Evolutionary conservation across 768 basidiomycete species (phyloP).

Genomic region (Neoboletus magnificus): DNA sequence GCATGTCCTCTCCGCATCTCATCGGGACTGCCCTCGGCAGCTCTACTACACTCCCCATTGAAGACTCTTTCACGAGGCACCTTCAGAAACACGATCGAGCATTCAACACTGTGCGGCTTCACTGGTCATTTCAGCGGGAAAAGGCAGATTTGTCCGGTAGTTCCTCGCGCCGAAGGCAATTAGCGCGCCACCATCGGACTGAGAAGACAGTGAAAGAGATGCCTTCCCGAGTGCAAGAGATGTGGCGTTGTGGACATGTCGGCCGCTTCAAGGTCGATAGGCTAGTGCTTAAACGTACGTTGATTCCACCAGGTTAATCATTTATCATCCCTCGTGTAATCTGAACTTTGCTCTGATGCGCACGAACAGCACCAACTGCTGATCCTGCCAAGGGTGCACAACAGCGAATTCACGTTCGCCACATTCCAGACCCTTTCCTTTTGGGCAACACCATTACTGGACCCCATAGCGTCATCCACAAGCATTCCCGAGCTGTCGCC

Average conservation of each 20-base stretch:
- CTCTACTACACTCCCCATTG: conserved; percentile 32
- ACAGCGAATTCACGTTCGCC: conserved; percentile 63
- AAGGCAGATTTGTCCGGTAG: conserved; percentile 35
- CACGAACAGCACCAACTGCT: conserved; percentile 33
- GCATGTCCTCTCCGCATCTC: conserved; percentile 28
- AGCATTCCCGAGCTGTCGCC: conserved; percentile 74
- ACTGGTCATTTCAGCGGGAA: conserved; percentile 63
- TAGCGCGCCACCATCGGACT: conserved; percentile 8
- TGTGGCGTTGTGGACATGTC: conserved; percentile 62
- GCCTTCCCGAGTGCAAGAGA: conserved; percentile 43
- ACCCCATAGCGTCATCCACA: conserved; percentile 70
- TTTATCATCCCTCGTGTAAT: not conserved
- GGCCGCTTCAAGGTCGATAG: conserved; percentile 63
- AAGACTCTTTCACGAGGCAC: conserved; percentile 40
- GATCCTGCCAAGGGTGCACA: conserved; percentile 59
- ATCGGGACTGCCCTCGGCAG: conserved; percentile 24
- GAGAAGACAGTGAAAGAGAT: conserved; percentile 20
- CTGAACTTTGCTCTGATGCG: not conserved
- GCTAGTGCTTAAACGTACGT: conserved; percentile 35
- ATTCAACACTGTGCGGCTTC: conserved; percentile 42
- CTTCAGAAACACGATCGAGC: conserved; percentile 38
- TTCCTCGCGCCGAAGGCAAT: conserved; percentile 25
- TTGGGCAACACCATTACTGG: conserved; percentile 44
- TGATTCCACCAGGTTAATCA: not conserved
- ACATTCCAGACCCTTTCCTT: conserved; percentile 50